Conservation (phyloP, 2,329 filamentous ascomycete genomes). For the Metarhizium sp. region DNA sequence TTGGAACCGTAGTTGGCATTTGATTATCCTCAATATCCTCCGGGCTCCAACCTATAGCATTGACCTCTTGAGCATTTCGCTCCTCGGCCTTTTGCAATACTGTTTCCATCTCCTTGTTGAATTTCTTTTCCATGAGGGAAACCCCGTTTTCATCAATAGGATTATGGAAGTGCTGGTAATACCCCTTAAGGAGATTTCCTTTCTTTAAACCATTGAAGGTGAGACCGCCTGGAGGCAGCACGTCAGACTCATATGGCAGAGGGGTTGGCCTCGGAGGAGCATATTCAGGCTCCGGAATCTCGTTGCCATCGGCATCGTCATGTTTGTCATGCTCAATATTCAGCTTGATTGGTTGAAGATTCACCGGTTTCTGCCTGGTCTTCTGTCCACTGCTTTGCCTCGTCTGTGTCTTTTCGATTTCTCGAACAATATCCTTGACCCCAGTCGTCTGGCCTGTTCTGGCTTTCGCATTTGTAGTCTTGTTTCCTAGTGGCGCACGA, state of each 20-base stretch:
- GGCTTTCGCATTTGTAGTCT: conserved; percentile 91
- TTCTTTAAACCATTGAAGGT: conserved; percentile 49
- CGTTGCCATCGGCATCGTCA: conserved; percentile 39
- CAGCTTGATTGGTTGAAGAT: conserved; percentile 48
- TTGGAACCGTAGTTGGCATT: neutral
- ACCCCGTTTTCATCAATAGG: conserved; percentile 60
- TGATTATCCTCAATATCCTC: conserved; percentile 42
- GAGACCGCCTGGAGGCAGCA: conserved; percentile 49
- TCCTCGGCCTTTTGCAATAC: conserved; percentile 52
- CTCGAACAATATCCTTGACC: conserved; percentile 48
- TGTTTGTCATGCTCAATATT: conserved; percentile 48
- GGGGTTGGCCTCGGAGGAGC: conserved; percentile 65
- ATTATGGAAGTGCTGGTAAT: conserved; percentile 50
- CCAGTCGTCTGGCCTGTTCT: conserved; percentile 56
- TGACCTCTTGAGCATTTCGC: conserved; percentile 57
- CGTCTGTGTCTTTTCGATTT: conserved; percentile 52
- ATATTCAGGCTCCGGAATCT: conserved; percentile 85
- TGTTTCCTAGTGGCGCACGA: conserved; percentile 80
- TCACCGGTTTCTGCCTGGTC: conserved; percentile 45
- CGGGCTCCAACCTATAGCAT: conserved; percentile 52
- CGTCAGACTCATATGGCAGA: conserved; percentile 60
- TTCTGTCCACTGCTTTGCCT: conserved; percentile 52
- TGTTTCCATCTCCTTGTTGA: conserved; percentile 42
- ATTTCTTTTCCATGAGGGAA: conserved; percentile 50
- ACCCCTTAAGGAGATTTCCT: conserved; percentile 52